Evolutionary conservation across 768 basidiomycete species (phyloP).

Genomic region (Mycena leptocephala): DNA sequence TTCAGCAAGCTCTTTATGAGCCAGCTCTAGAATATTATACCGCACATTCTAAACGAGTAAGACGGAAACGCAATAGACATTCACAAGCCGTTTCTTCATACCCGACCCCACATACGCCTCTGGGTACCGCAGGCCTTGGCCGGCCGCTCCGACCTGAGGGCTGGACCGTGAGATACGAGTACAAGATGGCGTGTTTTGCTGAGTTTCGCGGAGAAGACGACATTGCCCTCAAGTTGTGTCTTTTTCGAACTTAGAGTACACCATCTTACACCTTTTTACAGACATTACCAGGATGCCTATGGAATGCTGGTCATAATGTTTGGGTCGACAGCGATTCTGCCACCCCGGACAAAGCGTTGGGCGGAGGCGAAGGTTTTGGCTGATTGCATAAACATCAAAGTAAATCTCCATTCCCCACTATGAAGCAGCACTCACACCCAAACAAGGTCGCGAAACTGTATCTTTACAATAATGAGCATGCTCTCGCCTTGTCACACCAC

Average conservation of each 20-base stretch:
- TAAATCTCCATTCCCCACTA: constrained; percentile 45
- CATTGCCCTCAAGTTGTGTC: constrained; percentile 88
- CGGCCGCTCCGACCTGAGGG: constrained; percentile 87
- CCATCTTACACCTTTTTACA: constrained; percentile 49
- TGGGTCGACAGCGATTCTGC: constrained; percentile 86
- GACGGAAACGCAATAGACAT: constrained; percentile 90
- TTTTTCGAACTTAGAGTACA: constrained; percentile 21
- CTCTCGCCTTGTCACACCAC: constrained; percentile 87
- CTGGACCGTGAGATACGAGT: constrained; percentile 97
- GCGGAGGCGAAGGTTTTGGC: constrained; percentile 98
- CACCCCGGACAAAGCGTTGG: constrained; percentile 97
- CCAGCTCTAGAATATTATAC: constrained; percentile 95
- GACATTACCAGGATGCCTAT: constrained; percentile 97
- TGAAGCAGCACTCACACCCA: background rate
- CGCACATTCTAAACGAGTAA: constrained; percentile 91
- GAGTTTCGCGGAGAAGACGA: constrained; percentile 96
- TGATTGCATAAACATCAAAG: constrained; percentile 94
- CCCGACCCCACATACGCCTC: constrained; percentile 63
- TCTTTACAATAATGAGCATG: constrained; percentile 91
- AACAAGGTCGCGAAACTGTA: constrained; percentile 89
- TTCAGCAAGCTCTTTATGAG: constrained; percentile 92
- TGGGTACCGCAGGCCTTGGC: constrained; percentile 59
- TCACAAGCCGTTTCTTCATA: constrained; percentile 72
- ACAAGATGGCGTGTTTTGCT: constrained; percentile 97
- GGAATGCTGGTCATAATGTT: constrained; percentile 90